These are phyloP conservation scores for Fraxinus anomala DNA, from an alignment of 257 asterid species.

Conservation along the genomic window DNA sequence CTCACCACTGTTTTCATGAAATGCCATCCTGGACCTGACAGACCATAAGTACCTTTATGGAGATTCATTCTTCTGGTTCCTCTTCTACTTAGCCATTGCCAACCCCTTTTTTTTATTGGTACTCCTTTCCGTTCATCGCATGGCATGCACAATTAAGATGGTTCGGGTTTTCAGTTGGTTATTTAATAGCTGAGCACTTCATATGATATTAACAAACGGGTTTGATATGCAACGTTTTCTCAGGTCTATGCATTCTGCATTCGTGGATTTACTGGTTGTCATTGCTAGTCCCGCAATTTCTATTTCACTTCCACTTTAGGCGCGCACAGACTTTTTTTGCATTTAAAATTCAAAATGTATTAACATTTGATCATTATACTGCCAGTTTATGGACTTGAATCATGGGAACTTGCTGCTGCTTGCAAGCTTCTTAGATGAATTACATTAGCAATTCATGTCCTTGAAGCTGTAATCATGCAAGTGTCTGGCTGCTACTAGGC, in stretches of 20 bases:
- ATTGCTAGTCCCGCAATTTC: not conserved
- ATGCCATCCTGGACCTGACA: no score
- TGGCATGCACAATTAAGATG: not conserved
- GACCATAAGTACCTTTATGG: constrained; percentile 21
- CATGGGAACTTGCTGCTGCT: no score
- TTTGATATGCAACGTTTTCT: not conserved
- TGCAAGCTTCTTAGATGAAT: no score
- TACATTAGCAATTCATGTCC: no score
- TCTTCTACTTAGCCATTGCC: constrained; percentile 37
- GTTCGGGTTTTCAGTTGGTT: not conserved
- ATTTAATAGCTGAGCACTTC: not conserved
- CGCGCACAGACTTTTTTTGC: not conserved
- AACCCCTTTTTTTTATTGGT: constrained; percentile 15
- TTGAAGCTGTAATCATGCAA: no score
- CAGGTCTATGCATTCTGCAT: no score
- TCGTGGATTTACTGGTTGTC: no score
- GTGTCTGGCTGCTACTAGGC: no score
- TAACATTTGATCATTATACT: no score
- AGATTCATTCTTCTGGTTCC: constrained; percentile 56
- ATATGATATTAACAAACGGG: not conserved
- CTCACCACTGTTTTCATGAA: no score
- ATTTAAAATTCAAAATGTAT: no score
- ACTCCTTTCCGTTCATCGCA: constrained; percentile 13
- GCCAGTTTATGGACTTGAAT: no score
- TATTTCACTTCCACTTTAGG: not conserved